Evolutionary conservation across 2,329 filamentous ascomycete genomes (phyloP).

Genomic region (Elsinoe fawcettii): DNA sequence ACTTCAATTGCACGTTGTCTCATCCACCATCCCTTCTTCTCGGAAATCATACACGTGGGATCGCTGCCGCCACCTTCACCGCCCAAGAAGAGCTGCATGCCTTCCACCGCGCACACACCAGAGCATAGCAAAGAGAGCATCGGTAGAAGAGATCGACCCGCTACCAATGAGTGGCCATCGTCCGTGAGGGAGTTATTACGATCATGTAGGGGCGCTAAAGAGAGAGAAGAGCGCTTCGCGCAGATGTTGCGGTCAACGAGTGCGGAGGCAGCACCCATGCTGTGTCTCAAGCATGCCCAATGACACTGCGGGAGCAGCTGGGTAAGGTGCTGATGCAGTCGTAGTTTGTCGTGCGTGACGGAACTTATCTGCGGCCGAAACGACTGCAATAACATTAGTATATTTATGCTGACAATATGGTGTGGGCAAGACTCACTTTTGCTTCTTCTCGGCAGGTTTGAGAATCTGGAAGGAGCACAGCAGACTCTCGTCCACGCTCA

Average conservation of each 20-base stretch:
- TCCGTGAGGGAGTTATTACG: conserved; percentile 8
- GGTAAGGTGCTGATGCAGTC: background rate
- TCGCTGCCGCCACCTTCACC: background rate
- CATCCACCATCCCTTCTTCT: background rate
- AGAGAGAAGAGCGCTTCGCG: conserved; percentile 5
- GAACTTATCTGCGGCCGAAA: conserved; percentile 19
- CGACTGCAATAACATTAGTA: conserved; percentile 16
- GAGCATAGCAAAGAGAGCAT: background rate
- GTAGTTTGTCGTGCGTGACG: background rate
- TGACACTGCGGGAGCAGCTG: background rate
- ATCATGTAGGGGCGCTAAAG: conserved; percentile 3
- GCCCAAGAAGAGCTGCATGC: background rate
- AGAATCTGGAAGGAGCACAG: conserved; percentile 99
- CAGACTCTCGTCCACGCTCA: conserved; percentile 98
- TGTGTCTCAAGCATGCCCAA: conserved; percentile 10
- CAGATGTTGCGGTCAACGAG: background rate
- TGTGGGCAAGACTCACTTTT: conserved; percentile 68
- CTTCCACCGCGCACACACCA: background rate
- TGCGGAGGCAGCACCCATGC: background rate
- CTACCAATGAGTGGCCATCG: background rate
- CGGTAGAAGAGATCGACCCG: background rate
- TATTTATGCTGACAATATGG: background rate
- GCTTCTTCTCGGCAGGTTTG: conserved; percentile 99
- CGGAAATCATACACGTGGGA: conserved; percentile 6
- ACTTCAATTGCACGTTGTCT: conserved; percentile 6